phyloP scores from a whole-genome alignment of 2,329 filamentous ascomycete species.

The Phyllosticta citrichinensis region DNA sequence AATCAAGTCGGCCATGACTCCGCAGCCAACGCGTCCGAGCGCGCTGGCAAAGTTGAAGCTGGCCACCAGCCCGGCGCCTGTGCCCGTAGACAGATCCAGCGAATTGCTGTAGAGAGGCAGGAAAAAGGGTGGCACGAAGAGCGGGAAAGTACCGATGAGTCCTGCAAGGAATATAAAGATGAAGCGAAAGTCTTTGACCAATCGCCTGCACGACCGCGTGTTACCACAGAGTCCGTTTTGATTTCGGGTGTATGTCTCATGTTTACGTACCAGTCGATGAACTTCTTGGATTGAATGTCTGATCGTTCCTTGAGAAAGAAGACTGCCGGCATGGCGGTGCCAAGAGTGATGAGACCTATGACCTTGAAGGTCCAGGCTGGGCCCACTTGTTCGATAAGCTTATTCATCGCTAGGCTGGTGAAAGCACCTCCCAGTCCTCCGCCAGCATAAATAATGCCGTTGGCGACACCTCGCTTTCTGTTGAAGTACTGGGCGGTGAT shows the following conservation, averaged over 20 bases:
- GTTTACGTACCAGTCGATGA: slow-evolving; percentile 41
- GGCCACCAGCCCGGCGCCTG: slow-evolving; percentile 49
- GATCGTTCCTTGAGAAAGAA: slow-evolving; percentile 43
- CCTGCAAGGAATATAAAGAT: slow-evolving; percentile 44
- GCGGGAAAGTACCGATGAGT: slow-evolving; percentile 48
- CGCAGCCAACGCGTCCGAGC: slow-evolving; percentile 45
- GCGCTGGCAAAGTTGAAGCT: slow-evolving; percentile 54
- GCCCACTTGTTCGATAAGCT: slow-evolving; percentile 37
- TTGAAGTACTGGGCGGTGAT: slow-evolving; percentile 45
- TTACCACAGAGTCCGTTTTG: slow-evolving; percentile 2
- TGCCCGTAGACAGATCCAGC: slow-evolving; percentile 43
- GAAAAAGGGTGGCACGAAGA: slow-evolving; percentile 54
- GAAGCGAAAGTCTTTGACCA: slow-evolving; percentile 46
- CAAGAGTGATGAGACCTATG: slow-evolving; percentile 42
- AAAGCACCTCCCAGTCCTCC: slow-evolving; percentile 48
- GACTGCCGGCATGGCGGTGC: slow-evolving; percentile 46
- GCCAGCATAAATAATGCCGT: slow-evolving; percentile 44
- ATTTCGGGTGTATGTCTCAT: neutral
- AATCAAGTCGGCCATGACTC: slow-evolving; percentile 34
- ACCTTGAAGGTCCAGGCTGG: slow-evolving; percentile 44
- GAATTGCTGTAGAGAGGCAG: slow-evolving; percentile 47
- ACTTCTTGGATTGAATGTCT: slow-evolving; percentile 20
- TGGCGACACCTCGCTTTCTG: slow-evolving; percentile 44
- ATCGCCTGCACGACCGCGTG: slow-evolving; percentile 25
- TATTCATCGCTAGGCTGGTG: slow-evolving; percentile 41